Percentiles rank a stretch among this genome's conserved stretches.
phyloP scores from a whole-genome alignment of 164 flowering plant species.

The Kingdonia uniflora region DNA sequence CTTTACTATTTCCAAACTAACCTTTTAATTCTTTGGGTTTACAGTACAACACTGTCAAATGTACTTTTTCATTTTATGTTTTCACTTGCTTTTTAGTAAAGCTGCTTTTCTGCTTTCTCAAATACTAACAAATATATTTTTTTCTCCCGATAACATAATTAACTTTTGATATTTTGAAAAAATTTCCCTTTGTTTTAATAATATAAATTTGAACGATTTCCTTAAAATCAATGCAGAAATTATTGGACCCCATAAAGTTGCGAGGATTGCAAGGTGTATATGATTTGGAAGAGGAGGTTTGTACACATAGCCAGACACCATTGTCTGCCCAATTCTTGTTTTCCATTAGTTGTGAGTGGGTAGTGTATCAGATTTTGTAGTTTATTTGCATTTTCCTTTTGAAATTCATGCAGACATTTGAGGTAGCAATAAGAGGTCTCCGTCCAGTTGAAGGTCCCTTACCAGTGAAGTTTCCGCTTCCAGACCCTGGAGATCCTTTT shows the following conservation, averaged over 20 bases:
- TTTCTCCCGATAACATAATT: too few species aligned
- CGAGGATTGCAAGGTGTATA: conserved; percentile 81
- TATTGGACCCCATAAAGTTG: conserved; percentile 86
- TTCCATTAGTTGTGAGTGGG: not conserved
- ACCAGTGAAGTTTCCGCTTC: conserved; percentile 65
- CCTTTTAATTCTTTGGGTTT: too few species aligned
- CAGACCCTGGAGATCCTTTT: conserved; percentile 49
- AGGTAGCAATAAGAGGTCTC: conserved; percentile 73
- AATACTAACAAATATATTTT: too few species aligned
- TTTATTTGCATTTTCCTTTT: not conserved
- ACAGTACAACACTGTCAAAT: too few species aligned
- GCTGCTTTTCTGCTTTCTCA: too few species aligned
- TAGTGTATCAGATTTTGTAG: not conserved
- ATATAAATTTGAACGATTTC: not conserved
- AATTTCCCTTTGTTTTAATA: not conserved
- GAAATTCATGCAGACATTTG: conserved; percentile 37
- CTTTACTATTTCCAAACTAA: too few species aligned
- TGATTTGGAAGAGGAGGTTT: conserved; percentile 76
- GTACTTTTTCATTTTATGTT: too few species aligned
- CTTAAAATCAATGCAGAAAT: conserved; percentile 34
- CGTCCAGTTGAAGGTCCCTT: conserved; percentile 44
- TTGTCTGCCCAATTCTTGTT: not conserved
- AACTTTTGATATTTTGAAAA: too few species aligned
- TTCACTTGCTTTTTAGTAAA: too few species aligned
- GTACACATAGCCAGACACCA: not conserved